Conservation (phyloP, 2,329 filamentous ascomycete species). For the Aspergillus arachidicola region DNA sequence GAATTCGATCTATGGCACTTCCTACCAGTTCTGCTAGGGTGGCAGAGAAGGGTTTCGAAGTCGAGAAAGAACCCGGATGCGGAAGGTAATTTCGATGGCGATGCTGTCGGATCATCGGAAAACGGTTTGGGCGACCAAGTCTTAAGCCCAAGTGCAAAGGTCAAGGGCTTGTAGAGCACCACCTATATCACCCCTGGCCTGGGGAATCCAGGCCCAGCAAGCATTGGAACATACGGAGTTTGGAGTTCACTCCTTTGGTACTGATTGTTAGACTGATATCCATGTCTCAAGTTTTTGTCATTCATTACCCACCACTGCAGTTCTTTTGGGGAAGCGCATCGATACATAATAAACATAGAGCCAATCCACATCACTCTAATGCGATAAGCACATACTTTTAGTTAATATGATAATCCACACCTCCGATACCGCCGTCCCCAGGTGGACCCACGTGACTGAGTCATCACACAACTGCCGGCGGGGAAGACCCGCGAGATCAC, state of each 20-base stretch:
- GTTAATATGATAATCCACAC: slow-evolving; percentile 3
- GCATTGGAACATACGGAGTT: slow-evolving; percentile 9
- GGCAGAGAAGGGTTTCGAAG: slow-evolving; percentile 70
- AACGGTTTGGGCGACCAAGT: slow-evolving; percentile 24
- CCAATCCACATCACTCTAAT: not conserved
- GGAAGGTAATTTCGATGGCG: slow-evolving; percentile 62
- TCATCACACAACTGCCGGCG: slow-evolving; percentile 8
- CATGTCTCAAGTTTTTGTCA: slow-evolving; percentile 5
- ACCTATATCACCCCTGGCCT: not conserved
- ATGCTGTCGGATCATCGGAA: slow-evolving; percentile 29
- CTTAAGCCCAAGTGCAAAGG: slow-evolving; percentile 26
- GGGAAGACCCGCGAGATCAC: slow-evolving; percentile 13
- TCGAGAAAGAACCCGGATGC: slow-evolving; percentile 63
- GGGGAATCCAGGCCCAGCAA: not conserved
- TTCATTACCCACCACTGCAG: not conserved
- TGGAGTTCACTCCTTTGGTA: slow-evolving; percentile 5
- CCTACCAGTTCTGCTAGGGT: slow-evolving; percentile 87
- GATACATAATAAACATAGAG: not conserved
- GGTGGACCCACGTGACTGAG: slow-evolving; percentile 27
- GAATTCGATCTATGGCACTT: slow-evolving; percentile 95
- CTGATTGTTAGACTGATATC: slow-evolving; percentile 7
- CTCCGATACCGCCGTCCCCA: slow-evolving; percentile 5
- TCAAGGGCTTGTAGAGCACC: slow-evolving; percentile 33
- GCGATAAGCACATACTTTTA: not conserved
- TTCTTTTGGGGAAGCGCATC: not conserved